Evolutionary conservation across 768 basidiomycete species (phyloP).

Genomic region (Solioccasus polychromus): DNA sequence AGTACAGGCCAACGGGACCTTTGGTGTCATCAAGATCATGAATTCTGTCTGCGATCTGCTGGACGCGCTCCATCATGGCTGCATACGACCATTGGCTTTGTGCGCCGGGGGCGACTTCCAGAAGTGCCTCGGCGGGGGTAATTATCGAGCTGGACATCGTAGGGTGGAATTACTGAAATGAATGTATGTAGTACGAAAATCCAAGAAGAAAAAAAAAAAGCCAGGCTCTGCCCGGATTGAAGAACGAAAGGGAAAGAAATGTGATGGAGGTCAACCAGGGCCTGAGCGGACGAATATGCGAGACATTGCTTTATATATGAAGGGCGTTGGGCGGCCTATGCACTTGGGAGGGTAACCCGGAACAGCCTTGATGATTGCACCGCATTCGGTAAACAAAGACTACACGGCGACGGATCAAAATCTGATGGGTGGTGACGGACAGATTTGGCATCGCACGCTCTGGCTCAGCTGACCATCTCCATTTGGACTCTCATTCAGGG

Average conservation of each 20-base stretch:
- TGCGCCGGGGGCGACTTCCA: constrained; percentile 24
- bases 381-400: too few species aligned
- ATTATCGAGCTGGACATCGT: constrained; percentile 15
- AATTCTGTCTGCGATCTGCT: constrained; percentile 23
- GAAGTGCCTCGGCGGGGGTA: constrained; percentile 30
- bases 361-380: constrained; percentile 1
- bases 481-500: too few species aligned
- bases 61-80: constrained; percentile 28
- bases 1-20: constrained; percentile 26
- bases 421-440: too few species aligned
- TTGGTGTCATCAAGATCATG: constrained; percentile 21
- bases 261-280: constrained; percentile 12
- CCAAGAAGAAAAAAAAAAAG: neutral
- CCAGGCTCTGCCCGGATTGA: constrained; percentile 17
- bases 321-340: neutral
- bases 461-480: too few species aligned
- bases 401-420: too few species aligned
- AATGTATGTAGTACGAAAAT: neutral
- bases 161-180: constrained; percentile 4
- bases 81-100: constrained; percentile 27
- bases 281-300: neutral
- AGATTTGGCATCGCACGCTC: too few species aligned
- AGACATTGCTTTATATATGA: constrained; percentile 15
- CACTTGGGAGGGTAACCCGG: neutral
- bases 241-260: constrained; percentile 5